Evolutionary conservation across 106 monocot species (phyloP).

Genomic region (Agapanthus africanus): DNA sequence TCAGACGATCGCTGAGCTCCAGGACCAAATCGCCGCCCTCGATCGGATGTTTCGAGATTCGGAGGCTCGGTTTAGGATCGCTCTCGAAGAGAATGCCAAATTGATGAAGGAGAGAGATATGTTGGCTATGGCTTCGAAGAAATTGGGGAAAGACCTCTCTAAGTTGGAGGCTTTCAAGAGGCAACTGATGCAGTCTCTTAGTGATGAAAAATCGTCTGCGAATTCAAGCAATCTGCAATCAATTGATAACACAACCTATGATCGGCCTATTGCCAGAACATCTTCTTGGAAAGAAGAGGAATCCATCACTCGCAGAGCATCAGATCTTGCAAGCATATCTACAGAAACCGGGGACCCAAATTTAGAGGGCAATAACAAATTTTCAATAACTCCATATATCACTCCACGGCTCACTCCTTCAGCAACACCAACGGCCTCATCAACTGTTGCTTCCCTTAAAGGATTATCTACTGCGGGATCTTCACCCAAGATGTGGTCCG

Average conservation of each 20-base stretch:
- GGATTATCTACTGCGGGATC: conserved; percentile 34
- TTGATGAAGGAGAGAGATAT: conserved; percentile 64
- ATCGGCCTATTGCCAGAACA: conserved; percentile 30
- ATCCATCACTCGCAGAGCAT: conserved; percentile 19
- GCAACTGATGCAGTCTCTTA: conserved; percentile 78
- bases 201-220: conserved; percentile 63
- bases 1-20: conserved; percentile 48
- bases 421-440: conserved; percentile 34
- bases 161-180: conserved; percentile 91
- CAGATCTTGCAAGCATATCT: too few relatives aligned
- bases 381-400: conserved; percentile 28
- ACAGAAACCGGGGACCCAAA: conserved; percentile 14
- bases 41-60: conserved; percentile 41
- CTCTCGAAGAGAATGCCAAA: conserved; percentile 77
- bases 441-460: conserved; percentile 42
- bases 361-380: conserved; percentile 38
- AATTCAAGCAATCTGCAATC: conserved; percentile 17
- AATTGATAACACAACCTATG: too few relatives aligned
- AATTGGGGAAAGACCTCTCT: conserved; percentile 53
- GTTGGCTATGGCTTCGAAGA: conserved; percentile 57
- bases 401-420: conserved; percentile 14
- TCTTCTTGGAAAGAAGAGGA: conserved; percentile 40
- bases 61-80: conserved; percentile 32
- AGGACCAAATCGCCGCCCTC: conserved; percentile 42
- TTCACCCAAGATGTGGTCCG: conserved; percentile 43